Conservation (phyloP, 805 yeast genomes). For the Debaryomyces hansenii region DNA sequence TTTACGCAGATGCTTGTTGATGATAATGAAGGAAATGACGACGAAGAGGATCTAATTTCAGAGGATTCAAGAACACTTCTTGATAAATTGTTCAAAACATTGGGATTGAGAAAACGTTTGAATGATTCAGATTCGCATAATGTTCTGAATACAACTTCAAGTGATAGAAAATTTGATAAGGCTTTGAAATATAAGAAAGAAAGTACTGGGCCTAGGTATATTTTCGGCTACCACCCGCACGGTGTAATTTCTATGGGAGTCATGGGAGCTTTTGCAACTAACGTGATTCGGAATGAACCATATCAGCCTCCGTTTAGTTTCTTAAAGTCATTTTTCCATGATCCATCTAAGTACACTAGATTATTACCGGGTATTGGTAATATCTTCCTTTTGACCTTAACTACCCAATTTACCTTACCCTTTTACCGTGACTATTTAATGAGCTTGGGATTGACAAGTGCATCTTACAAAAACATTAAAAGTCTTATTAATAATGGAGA, state of each 20-base stretch:
- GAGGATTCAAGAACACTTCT: slow-evolving; percentile 36
- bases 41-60: slow-evolving; percentile 44
- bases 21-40: slow-evolving; percentile 25
- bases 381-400: slow-evolving; percentile 72
- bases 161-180: slow-evolving; percentile 6
- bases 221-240: slow-evolving; percentile 95
- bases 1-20: slow-evolving; percentile 42
- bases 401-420: slow-evolving; percentile 82
- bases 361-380: slow-evolving; percentile 82
- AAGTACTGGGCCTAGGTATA: slow-evolving; percentile 68
- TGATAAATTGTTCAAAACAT: slow-evolving; percentile 32
- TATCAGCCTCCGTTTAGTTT: slow-evolving; percentile 34
- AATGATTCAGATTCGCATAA: slow-evolving; percentile 22
- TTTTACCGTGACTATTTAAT: slow-evolving; percentile 82
- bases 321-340: slow-evolving; percentile 44
- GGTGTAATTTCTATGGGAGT: slow-evolving; percentile 94
- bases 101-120: slow-evolving; percentile 39
- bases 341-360: slow-evolving; percentile 68
- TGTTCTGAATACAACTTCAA: slow-evolving; percentile 7
- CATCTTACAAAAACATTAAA: slow-evolving; percentile 69
- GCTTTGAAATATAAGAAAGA: slow-evolving; percentile 23
- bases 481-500: slow-evolving; percentile 60
- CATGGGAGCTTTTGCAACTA: slow-evolving; percentile 77
- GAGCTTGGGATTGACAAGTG: slow-evolving; percentile 81
- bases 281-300: slow-evolving; percentile 43